Conservation (phyloP, 2,329 filamentous ascomycete genomes). For the Gnomoniopsis sp. region DNA sequence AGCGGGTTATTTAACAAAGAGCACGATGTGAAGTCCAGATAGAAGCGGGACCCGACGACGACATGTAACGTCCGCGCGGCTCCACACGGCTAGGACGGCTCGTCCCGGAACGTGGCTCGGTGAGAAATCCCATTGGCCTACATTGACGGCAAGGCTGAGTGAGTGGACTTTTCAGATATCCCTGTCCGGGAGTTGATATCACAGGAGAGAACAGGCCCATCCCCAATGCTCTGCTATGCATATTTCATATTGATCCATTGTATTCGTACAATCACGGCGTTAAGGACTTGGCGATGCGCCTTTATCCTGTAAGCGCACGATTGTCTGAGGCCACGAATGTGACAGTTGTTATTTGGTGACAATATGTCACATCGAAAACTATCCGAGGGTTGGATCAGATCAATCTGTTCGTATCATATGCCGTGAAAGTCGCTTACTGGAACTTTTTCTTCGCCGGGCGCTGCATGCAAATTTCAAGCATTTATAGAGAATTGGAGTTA, state of each 20-base stretch:
- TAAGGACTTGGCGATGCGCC: background rate
- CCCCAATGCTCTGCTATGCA: too few species aligned
- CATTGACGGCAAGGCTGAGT: background rate
- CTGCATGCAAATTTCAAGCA: background rate
- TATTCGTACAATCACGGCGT: background rate
- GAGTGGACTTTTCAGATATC: too few species aligned
- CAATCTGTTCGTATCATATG: background rate
- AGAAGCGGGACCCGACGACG: background rate
- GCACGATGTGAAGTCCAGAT: background rate
- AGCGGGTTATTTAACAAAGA: background rate
- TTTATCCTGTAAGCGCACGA: slow-evolving; percentile 21
- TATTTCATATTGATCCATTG: too few species aligned
- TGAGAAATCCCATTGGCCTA: background rate
- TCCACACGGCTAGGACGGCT: background rate
- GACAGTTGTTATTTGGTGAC: slow-evolving; percentile 23
- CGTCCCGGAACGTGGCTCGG: background rate
- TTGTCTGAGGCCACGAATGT: slow-evolving; percentile 13
- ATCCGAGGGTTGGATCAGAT: background rate
- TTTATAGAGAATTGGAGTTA: background rate
- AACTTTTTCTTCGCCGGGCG: slow-evolving; percentile 23
- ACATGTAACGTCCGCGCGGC: background rate
- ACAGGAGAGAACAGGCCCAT: too few species aligned
- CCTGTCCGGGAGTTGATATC: too few species aligned
- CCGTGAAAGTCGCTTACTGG: slow-evolving; percentile 23
- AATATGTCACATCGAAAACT: slow-evolving; percentile 25